Percentiles rank a stretch among this genome's conserved stretches.
These are phyloP conservation scores for Pseudognaphalium luteoalbum DNA, from an alignment of 129 eudicot genomes.

Conservation along the genomic window DNA sequence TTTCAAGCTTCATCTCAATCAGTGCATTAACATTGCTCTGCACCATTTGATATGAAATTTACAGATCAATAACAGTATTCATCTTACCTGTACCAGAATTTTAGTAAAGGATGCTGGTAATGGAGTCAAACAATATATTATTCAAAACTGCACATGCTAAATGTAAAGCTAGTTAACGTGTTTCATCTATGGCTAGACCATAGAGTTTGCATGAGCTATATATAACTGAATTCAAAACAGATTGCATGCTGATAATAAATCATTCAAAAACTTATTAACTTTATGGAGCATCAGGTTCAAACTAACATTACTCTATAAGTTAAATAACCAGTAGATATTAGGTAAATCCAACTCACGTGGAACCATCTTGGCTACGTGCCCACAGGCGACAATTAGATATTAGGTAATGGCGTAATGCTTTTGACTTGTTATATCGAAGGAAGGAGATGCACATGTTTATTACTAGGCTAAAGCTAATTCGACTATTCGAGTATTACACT, in stretches of 20 bases:
- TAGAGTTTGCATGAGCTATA: not conserved
- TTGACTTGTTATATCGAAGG: too few species aligned
- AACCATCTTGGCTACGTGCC: too few species aligned
- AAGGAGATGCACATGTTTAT: not conserved
- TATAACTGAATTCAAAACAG: not conserved
- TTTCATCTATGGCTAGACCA: not conserved
- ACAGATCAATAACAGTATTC: conserved; percentile 3
- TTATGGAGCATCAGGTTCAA: not conserved
- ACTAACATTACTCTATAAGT: too few species aligned
- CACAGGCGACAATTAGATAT: too few species aligned
- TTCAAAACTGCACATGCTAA: not conserved
- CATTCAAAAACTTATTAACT: too few species aligned
- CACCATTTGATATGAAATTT: conserved; percentile 6
- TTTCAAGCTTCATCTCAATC: conserved; percentile 94
- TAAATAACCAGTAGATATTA: too few species aligned
- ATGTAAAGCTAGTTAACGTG: not conserved
- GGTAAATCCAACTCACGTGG: not conserved
- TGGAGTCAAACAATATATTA: not conserved
- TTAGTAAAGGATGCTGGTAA: not conserved
- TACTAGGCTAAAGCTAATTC: not conserved
- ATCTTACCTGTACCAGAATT: conserved; percentile 1
- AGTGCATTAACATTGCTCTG: conserved; percentile 90
- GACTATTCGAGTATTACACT: not conserved
- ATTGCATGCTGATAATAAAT: too few species aligned
- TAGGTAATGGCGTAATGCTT: not conserved